Base-by-base conservation (phyloP, 495 filamentous ascomycete species). In the Penicillium angulare region DNA sequence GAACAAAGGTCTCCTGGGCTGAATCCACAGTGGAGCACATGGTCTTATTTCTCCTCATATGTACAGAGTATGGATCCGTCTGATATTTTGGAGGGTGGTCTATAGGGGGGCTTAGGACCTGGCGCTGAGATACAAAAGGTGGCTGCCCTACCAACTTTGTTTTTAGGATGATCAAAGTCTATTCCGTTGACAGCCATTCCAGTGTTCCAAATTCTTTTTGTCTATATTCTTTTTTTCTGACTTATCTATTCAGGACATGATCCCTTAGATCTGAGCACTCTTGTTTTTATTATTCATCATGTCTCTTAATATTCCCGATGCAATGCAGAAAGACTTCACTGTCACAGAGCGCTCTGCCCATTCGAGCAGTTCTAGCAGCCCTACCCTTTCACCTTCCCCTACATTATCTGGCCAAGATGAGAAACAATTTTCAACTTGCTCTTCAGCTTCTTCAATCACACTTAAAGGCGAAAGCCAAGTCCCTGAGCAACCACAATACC, bases 401-500 rank as follows among this genome's bases (percentile, higher is more conserved):
- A 57, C 27, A 13, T 29, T 60, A 18, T 49, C 56, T 13, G 18
- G 44, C 16, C 34, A 29, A n/a, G 50, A 61, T 40, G 55, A 65
- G 22, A 60, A 57, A 39, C 23, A 53, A 5, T 34, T 57, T 22
- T 21, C 52, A 4, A 38, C 38, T 41, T 5, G n/a, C 7, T 17
- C 27, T 1, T 13, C 52, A 34, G 47, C 62, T 12, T 60, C 59
- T 20, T 47, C 62, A 41, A 41, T 43, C 26, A 59, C 63, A 15
- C 53, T 60, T n/a, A 55, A 64, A 1, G 50, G 64, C 13, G 64
- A 66, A 36, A 41, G 43, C 7, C 61, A 64, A 53, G 31, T 38
- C 2, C 17, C 49, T 6, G 13, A 26, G 16, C 39, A 42, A 22
- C 53, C 61, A 29, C 58, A 58, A n/a, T 66, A 86, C 65, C 82